Conservation (phyloP, 352 stramenopile species). For the Globisporangium splendens region DNA sequence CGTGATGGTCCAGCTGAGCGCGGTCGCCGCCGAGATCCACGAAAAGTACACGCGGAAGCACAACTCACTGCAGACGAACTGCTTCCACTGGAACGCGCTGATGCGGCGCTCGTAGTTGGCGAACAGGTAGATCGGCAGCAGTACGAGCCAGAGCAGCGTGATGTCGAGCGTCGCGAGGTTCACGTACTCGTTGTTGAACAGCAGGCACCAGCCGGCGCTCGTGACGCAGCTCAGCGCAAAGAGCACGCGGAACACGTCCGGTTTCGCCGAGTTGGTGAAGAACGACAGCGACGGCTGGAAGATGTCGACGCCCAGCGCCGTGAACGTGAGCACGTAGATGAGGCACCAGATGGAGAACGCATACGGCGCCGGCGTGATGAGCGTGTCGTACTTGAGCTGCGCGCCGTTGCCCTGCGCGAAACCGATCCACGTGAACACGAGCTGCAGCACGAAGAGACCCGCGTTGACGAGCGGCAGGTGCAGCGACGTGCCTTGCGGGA, state of each 20-base stretch:
- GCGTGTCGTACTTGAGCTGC: constrained; percentile 35
- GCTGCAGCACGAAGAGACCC: constrained; percentile 48
- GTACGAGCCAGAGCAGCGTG: constrained; percentile 52
- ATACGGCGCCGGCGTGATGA: constrained; percentile 47
- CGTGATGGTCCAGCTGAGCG: constrained; percentile 56
- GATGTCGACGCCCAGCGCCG: constrained; percentile 52
- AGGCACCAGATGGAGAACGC: constrained; percentile 65
- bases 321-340: constrained; percentile 62
- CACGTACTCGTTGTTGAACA: constrained; percentile 39
- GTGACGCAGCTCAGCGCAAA: constrained; percentile 50
- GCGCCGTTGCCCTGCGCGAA: constrained; percentile 26
- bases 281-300: constrained; percentile 44
- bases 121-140: constrained; percentile 66
- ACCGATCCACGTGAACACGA: constrained; percentile 39
- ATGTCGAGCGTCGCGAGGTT: constrained; percentile 39
- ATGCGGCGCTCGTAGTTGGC: constrained; percentile 43
- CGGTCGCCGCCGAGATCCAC: constrained; percentile 48
- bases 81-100: constrained; percentile 42
- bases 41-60: constrained; percentile 63
- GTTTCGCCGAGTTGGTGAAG: constrained; percentile 40
- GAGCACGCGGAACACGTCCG: constrained; percentile 40
- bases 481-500: too few relatives aligned
- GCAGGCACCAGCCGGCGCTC: constrained; percentile 52
- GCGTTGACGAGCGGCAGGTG: constrained; percentile 48
- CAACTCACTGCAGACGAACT: constrained; percentile 61